These are phyloP conservation scores for Hypomontagnella submonticulosa DNA, from an alignment of 495 filamentous ascomycete species.

Conservation along the genomic window DNA sequence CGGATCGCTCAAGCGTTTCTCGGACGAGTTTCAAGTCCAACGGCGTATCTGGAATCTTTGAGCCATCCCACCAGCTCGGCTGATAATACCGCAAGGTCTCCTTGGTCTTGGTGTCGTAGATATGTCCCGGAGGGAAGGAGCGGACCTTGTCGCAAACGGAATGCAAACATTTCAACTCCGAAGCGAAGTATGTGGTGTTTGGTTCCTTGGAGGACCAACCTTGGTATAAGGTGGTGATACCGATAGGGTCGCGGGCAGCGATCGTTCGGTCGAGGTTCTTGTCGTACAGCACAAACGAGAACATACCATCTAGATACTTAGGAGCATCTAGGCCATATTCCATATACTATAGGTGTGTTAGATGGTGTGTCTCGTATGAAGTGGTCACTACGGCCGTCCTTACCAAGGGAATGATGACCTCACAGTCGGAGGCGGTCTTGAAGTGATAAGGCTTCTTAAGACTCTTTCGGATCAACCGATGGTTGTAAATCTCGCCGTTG, in stretches of 20 bases:
- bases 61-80: slow-evolving; percentile 91
- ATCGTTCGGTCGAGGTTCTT: slow-evolving; percentile 89
- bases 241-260: slow-evolving; percentile 95
- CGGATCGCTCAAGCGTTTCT: slow-evolving; percentile 85
- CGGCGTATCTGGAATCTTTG: slow-evolving; percentile 77
- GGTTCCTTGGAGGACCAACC: slow-evolving; percentile 87
- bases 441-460: slow-evolving; percentile 86
- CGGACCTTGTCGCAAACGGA: slow-evolving; percentile 96
- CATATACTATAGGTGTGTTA: slow-evolving; percentile 71
- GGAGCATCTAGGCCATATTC: slow-evolving; percentile 93
- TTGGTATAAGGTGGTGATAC: slow-evolving; percentile 96
- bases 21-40: slow-evolving; percentile 84
- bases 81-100: slow-evolving; percentile 86
- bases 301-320: slow-evolving; percentile 98
- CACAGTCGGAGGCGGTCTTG: slow-evolving; percentile 98
- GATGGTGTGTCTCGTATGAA: slow-evolving; percentile 9
- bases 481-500: slow-evolving; percentile 99
- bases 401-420: slow-evolving; percentile 97
- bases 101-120: slow-evolving; percentile 92
- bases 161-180: slow-evolving; percentile 92
- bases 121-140: slow-evolving; percentile 91
- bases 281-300: slow-evolving; percentile 98
- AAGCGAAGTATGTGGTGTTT: slow-evolving; percentile 91
- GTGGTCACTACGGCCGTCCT: slow-evolving; percentile 44
- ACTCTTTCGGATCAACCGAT: slow-evolving; percentile 87